phyloP scores from a whole-genome alignment of 2,329 filamentous ascomycete genomes.

The Nothopassalora personata region DNA sequence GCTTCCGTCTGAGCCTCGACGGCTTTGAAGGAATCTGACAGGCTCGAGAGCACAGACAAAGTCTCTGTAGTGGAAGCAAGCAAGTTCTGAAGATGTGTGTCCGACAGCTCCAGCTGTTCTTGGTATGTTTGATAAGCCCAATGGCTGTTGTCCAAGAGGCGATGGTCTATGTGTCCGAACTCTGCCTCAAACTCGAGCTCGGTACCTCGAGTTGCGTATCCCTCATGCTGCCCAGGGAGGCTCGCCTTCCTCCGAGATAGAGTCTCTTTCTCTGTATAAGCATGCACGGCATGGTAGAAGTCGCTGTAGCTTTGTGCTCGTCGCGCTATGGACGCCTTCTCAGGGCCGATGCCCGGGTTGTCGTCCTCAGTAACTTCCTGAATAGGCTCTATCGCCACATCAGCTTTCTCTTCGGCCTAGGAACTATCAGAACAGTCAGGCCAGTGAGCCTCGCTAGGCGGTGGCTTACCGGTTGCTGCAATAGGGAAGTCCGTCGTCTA shows the following conservation, averaged over 20 bases:
- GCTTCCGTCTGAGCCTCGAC: conserved; percentile 89
- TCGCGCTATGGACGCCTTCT: conserved; percentile 58
- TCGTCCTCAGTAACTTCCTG: conserved; percentile 52
- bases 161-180: conserved; percentile 57
- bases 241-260: conserved; percentile 37
- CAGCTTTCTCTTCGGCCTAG: conserved; percentile 53
- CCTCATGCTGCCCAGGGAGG: conserved; percentile 10
- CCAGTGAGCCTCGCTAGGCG: conserved; percentile 24
- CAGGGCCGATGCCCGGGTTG: conserved; percentile 50
- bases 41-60: conserved; percentile 66
- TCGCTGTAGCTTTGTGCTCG: conserved; percentile 74
- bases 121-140: conserved; percentile 80
- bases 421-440: conserved; percentile 39
- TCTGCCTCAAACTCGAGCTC: conserved; percentile 55
- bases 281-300: conserved; percentile 61
- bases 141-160: conserved; percentile 74
- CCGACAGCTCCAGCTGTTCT: conserved; percentile 74
- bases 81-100: conserved; percentile 74
- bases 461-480: conserved; percentile 50
- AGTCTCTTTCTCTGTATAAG: conserved; percentile 52
- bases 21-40: conserved; percentile 79
- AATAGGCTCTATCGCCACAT: conserved; percentile 53
- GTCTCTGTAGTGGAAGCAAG: conserved; percentile 71
- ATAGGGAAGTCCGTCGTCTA: conserved; percentile 62
- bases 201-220: conserved; percentile 26